phyloP scores from a whole-genome alignment of 2,329 filamentous ascomycete genomes.

The Hymenoscyphus scutula region DNA sequence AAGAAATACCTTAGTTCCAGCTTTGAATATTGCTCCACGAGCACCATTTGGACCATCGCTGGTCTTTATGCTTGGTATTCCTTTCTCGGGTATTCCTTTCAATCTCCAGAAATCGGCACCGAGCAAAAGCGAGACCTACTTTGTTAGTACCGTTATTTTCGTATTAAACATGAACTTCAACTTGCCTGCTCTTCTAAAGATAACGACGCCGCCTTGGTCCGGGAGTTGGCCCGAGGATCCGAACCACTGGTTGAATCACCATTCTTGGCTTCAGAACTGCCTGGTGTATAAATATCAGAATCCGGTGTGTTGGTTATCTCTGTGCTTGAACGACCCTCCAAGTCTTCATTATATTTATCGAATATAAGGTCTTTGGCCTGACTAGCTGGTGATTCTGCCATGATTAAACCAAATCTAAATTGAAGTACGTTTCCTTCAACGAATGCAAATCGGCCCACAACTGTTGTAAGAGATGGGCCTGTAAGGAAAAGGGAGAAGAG shows the following conservation, averaged over 20 bases:
- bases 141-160: constrained; percentile 14
- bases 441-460: neutral
- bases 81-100: constrained; percentile 58
- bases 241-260: constrained; percentile 16
- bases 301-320: constrained; percentile 29
- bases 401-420: constrained; percentile 5
- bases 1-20: constrained; percentile 55
- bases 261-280: constrained; percentile 26
- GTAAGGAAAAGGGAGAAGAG: neutral
- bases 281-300: constrained; percentile 32
- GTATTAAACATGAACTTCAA: neutral
- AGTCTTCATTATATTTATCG: constrained; percentile 29
- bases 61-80: constrained; percentile 63
- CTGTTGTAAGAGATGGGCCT: neutral
- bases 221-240: constrained; percentile 26
- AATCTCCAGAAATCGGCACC: constrained; percentile 71
- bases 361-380: constrained; percentile 30
- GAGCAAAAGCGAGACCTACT: constrained; percentile 55
- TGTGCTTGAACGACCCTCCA: constrained; percentile 26
- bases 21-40: constrained; percentile 66
- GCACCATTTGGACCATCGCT: constrained; percentile 71
- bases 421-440: neutral
- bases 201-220: constrained; percentile 30
- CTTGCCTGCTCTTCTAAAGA: constrained; percentile 36
- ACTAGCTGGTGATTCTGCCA: constrained; percentile 27